phyloP scores from a whole-genome alignment of 2,329 filamentous ascomycete genomes.

The Tricladium varicosporioides region DNA sequence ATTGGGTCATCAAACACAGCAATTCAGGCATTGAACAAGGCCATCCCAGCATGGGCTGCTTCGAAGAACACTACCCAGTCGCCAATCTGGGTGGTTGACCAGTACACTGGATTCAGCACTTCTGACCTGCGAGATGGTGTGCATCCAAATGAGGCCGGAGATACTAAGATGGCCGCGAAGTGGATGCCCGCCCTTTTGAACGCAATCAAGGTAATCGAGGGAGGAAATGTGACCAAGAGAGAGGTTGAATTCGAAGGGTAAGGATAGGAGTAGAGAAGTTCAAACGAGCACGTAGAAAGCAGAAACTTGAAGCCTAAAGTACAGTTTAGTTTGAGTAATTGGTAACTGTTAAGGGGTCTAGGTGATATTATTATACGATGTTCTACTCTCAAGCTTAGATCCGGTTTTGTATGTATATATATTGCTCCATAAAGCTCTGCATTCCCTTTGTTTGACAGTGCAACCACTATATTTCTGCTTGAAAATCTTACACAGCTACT shows the following conservation, averaged over 20 bases:
- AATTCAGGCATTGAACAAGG: constrained; percentile 25
- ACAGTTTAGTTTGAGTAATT: no score
- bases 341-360: no score
- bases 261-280: background rate
- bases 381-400: no score
- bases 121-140: constrained; percentile 35
- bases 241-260: background rate
- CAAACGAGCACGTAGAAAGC: no score
- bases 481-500: no score
- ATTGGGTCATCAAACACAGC: background rate
- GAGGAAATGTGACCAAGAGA: background rate
- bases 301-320: no score
- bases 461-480: no score
- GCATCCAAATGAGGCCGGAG: constrained; percentile 35
- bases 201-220: background rate
- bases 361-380: no score
- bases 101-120: constrained; percentile 34
- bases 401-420: no score
- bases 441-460: no score
- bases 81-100: constrained; percentile 36
- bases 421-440: no score
- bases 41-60: constrained; percentile 33
- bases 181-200: constrained; percentile 25
- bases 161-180: constrained; percentile 31
- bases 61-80: constrained; percentile 27